A percentile compares a stretch with the other conserved stretches of the same genome.
phyloP scores from a whole-genome alignment of 2,329 filamentous ascomycete genomes.

The Furcasterigmium furcatum region DNA sequence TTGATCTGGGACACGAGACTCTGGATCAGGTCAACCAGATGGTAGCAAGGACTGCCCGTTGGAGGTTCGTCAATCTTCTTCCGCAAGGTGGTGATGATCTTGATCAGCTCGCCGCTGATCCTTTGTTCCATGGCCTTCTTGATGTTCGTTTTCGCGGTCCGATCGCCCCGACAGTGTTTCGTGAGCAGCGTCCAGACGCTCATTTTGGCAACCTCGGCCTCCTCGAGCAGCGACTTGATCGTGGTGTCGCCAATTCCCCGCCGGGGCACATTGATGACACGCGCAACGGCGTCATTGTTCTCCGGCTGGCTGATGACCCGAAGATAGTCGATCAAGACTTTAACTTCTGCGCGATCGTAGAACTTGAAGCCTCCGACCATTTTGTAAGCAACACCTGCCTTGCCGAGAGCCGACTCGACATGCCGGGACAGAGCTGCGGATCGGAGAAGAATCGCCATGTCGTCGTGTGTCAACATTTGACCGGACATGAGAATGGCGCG shows the following conservation, averaged over 20 bases:
- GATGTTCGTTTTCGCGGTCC: constrained; percentile 45
- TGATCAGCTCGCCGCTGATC: constrained; percentile 46
- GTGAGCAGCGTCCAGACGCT: constrained; percentile 74
- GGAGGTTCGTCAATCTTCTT: constrained; percentile 23
- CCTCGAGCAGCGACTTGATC: constrained; percentile 68
- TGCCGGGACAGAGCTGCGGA: constrained; percentile 79
- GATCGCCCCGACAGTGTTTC: constrained; percentile 49
- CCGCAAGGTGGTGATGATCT: constrained; percentile 28
- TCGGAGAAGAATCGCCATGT: constrained; percentile 84
- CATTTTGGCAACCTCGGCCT: constrained; percentile 67
- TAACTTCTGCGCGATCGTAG: constrained; percentile 88
- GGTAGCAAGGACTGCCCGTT: constrained; percentile 23
- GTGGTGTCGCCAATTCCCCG: constrained; percentile 79
- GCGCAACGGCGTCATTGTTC: constrained; percentile 80
- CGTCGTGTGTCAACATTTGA: constrained; percentile 66
- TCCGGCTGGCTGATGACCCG: constrained; percentile 79
- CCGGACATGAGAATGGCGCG: constrained; percentile 70
- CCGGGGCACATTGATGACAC: constrained; percentile 81
- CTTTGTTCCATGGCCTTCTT: constrained; percentile 49
- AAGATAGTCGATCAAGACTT: constrained; percentile 83
- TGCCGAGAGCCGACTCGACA: constrained; percentile 81
- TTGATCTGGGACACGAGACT: constrained; percentile 61
- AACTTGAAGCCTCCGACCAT: constrained; percentile 92
- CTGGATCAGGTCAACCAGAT: constrained; percentile 46
- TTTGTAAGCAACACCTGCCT: constrained; percentile 78